A percentile compares a stretch with the other conserved stretches of the same genome.
Conservation (phyloP, 1,139 yeast genomes). For the Geotrichum histeridarum region DNA sequence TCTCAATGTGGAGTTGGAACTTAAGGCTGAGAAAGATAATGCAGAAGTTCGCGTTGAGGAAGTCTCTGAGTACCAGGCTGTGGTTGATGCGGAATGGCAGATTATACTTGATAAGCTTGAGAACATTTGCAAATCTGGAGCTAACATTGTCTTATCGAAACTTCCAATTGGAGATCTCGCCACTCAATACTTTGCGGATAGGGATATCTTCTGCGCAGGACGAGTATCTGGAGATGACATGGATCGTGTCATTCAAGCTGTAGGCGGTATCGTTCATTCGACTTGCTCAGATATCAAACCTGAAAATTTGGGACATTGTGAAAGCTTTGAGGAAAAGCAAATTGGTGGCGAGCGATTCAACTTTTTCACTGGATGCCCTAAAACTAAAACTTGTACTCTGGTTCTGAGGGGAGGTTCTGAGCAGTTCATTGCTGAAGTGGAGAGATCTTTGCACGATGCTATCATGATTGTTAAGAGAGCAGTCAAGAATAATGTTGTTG, state of each 20-base stretch:
- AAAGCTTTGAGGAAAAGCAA: conserved; percentile 81
- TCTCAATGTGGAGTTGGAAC: conserved; percentile 87
- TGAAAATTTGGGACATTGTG: conserved; percentile 82
- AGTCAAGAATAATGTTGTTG: conserved; percentile 75
- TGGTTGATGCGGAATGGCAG: conserved; percentile 98
- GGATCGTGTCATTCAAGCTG: conserved; percentile 89
- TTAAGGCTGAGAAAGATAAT: conserved; percentile 96
- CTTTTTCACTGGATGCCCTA: conserved; percentile 85
- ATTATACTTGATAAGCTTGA: conserved; percentile 82
- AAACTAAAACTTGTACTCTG: conserved; percentile 89
- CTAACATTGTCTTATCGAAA: conserved; percentile 86
- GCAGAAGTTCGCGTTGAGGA: conserved; percentile 98
- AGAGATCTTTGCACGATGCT: conserved; percentile 94
- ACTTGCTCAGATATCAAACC: conserved; percentile 74
- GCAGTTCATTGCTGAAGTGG: conserved; percentile 97
- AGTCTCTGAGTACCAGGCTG: conserved; percentile 88
- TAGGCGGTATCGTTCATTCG: conserved; percentile 87
- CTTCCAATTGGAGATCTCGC: conserved; percentile 98
- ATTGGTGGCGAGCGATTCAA: conserved; percentile 95
- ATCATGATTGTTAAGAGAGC: conserved; percentile 97
- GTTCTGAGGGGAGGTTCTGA: conserved; percentile 96
- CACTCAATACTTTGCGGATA: conserved; percentile 94
- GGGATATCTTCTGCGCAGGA: conserved; percentile 96
- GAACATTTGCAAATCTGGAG: conserved; percentile 78
- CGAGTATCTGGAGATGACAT: conserved; percentile 84